Conservation (phyloP, 441 rosid species). For the Croton laevigatus region DNA sequence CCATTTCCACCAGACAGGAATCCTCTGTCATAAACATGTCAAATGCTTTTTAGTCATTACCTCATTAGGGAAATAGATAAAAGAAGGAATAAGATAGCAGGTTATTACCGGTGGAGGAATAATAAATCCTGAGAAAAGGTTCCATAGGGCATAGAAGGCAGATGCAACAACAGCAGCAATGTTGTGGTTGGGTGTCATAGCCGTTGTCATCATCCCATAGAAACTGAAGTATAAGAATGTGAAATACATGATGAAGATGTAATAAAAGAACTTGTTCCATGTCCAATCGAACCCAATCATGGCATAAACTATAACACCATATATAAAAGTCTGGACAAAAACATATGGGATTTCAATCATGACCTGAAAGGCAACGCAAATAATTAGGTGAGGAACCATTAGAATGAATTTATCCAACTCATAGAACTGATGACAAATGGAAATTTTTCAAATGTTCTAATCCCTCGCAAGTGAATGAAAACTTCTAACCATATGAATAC, state of each 20-base stretch:
- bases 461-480: neutral
- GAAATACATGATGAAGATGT: conserved; percentile 52
- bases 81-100: neutral
- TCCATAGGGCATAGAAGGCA: conserved; percentile 45
- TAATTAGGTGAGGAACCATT: neutral
- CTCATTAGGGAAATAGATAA: neutral
- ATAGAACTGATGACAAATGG: neutral
- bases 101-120: conserved; percentile 44
- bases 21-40: conserved; percentile 44
- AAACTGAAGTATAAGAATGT: conserved; percentile 50
- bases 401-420: neutral
- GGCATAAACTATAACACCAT: conserved; percentile 50
- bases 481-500: neutral
- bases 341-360: conserved; percentile 55
- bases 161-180: conserved; percentile 47
- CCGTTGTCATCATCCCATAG: conserved; percentile 65
- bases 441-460: neutral
- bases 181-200: conserved; percentile 50
- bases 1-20: conserved; percentile 90
- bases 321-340: conserved; percentile 39
- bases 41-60: neutral
- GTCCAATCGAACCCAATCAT: conserved; percentile 66
- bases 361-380: conserved; percentile 29
- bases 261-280: conserved; percentile 45
- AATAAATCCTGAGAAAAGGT: conserved; percentile 56